Evolutionary conservation across 129 eudicot genomes (phyloP).

Genomic region (Flaveria sonorensis): DNA sequence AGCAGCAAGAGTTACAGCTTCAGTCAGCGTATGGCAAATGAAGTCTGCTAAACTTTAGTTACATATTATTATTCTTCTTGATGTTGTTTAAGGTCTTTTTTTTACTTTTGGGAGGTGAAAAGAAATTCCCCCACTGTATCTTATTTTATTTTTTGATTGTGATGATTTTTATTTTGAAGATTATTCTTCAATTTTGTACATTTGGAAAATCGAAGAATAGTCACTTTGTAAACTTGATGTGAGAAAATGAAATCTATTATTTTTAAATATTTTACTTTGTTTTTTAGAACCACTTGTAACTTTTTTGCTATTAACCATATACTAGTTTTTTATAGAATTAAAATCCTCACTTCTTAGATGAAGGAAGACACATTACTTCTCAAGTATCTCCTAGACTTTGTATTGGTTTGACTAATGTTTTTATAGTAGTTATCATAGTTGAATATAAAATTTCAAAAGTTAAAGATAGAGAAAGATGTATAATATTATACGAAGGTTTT

Average conservation of each 20-base stretch:
- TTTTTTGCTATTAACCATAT: too few species aligned
- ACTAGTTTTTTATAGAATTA: too few species aligned
- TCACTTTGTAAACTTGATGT: conserved; percentile 5
- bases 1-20: conserved; percentile 43
- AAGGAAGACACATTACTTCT: too few species aligned
- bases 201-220: conserved; percentile 2
- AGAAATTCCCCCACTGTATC: conserved; percentile 8
- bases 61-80: background rate
- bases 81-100: background rate
- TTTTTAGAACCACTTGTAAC: background rate
- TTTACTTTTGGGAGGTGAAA: background rate
- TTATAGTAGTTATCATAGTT: too few species aligned
- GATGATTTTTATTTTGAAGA: background rate
- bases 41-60: conserved; percentile 42
- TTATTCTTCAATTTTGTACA: conserved; percentile 16
- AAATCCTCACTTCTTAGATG: too few species aligned
- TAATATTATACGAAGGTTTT: background rate
- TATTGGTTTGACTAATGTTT: too few species aligned
- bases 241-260: background rate
- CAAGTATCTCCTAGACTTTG: too few species aligned
- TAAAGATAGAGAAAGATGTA: too few species aligned
- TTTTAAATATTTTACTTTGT: background rate
- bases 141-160: background rate
- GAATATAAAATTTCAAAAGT: too few species aligned
- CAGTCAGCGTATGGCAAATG: conserved; percentile 77